These are phyloP conservation scores for Plasmodium coatneyi DNA, from an alignment of 169 alveolate genomes.

Conservation along the genomic window DNA sequence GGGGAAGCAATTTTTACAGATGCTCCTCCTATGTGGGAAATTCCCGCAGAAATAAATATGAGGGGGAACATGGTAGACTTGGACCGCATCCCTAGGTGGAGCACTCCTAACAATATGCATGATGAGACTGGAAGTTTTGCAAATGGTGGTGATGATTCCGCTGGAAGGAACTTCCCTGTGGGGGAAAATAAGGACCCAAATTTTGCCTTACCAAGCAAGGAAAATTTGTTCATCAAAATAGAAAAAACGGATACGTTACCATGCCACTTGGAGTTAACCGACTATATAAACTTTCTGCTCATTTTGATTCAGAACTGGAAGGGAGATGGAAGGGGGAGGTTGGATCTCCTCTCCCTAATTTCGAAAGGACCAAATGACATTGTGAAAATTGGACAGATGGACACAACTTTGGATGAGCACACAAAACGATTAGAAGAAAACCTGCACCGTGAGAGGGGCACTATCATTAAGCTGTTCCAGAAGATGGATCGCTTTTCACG, in stretches of 20 bases:
- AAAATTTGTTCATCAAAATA: background rate
- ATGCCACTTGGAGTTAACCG: background rate
- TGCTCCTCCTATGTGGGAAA: background rate
- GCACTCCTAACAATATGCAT: background rate
- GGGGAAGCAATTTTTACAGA: background rate
- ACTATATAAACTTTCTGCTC: constrained; percentile 23
- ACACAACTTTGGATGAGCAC: constrained; percentile 19
- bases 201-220: background rate
- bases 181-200: background rate
- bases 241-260: constrained; percentile 21
- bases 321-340: background rate
- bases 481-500: background rate
- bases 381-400: background rate
- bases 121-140: background rate
- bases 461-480: constrained; percentile 13
- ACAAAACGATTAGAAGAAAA: constrained; percentile 7
- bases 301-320: background rate
- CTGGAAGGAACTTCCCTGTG: background rate
- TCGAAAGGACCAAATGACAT: constrained; percentile 9
- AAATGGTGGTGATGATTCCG: background rate
- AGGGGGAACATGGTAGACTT: background rate
- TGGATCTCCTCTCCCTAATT: constrained; percentile 6
- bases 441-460: background rate
- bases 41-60: background rate
- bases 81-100: background rate